A percentile compares a stretch with the other conserved stretches of the same genome.
Conservation (phyloP, 1,284 basidiomycete species). For the Sporisorium reilianum region DNA sequence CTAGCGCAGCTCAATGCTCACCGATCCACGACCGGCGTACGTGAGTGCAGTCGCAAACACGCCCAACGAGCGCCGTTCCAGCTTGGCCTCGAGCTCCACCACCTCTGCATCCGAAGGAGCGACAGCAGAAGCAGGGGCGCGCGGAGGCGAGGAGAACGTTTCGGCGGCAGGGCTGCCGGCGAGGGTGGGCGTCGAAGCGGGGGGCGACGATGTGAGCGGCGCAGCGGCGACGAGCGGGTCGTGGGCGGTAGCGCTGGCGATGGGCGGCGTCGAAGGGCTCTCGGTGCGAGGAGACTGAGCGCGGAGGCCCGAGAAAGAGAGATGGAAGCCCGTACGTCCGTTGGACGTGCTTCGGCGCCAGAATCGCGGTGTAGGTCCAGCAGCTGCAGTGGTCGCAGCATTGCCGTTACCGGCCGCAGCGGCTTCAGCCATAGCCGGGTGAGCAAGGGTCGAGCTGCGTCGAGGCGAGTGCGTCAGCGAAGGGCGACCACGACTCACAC, state of each 20-base stretch:
- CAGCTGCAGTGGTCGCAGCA: background rate
- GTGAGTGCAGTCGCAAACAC: slow-evolving; percentile 39
- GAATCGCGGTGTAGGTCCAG: slow-evolving; percentile 28
- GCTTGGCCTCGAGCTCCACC: slow-evolving; percentile 19
- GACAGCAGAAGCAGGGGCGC: background rate
- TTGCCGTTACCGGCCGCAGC: slow-evolving; percentile 8
- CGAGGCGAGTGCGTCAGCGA: slow-evolving; percentile 26
- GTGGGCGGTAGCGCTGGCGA: background rate
- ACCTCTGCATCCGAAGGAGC: background rate
- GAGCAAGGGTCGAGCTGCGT: slow-evolving; percentile 33
- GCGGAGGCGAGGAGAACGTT: background rate
- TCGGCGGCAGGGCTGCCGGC: slow-evolving; percentile 1
- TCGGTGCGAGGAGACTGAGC: slow-evolving; percentile 28
- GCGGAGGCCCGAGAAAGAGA: slow-evolving; percentile 41
- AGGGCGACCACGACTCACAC: slow-evolving; percentile 11
- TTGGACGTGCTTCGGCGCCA: slow-evolving; percentile 47
- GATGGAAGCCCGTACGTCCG: slow-evolving; percentile 39
- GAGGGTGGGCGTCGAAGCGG: slow-evolving; percentile 5
- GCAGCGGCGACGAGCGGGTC: background rate
- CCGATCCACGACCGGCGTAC: slow-evolving; percentile 33
- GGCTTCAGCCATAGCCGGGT: slow-evolving; percentile 26
- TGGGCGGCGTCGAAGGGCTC: slow-evolving; percentile 8
- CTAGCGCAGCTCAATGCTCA: slow-evolving; percentile 30
- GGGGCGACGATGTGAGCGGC: background rate
- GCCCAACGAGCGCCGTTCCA: slow-evolving; percentile 21